These are phyloP conservation scores for Daucus carota DNA, from an alignment of 129 eudicot species.

Conservation along the genomic window DNA sequence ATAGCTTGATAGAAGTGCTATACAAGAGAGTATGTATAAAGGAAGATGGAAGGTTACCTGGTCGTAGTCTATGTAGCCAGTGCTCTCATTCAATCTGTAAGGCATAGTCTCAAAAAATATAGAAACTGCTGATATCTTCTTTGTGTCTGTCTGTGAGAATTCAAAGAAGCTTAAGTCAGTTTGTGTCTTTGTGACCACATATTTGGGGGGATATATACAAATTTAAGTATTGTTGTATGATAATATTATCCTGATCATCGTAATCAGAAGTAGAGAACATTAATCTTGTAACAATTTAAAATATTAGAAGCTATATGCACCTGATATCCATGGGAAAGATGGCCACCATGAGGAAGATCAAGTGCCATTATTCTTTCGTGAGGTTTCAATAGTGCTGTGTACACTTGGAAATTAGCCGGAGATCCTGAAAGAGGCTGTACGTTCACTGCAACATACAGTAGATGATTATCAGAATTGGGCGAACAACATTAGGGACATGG, in stretches of 20 bases:
- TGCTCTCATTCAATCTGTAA: conserved; percentile 93
- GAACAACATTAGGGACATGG: not conserved
- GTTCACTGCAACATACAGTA: conserved; percentile 65
- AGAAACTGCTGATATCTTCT: conserved; percentile 94
- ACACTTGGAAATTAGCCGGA: conserved; percentile 87
- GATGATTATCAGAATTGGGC: not conserved
- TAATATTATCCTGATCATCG: not conserved
- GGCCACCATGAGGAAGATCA: conserved; percentile 99
- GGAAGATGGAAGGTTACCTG: conserved; percentile 46
- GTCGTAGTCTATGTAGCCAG: conserved; percentile 88
- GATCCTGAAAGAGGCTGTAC: conserved; percentile 99
- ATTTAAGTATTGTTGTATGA: not conserved
- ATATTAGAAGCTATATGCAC: conserved; percentile 23
- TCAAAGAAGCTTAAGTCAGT: conserved; percentile 1
- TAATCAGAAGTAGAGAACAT: not conserved
- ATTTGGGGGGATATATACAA: too few species aligned
- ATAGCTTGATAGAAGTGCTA: not conserved
- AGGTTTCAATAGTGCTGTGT: conserved; percentile 86
- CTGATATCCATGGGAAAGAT: conserved; percentile 97
- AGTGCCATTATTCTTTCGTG: conserved; percentile 99
- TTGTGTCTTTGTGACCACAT: too few species aligned
- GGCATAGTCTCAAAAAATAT: conserved; percentile 99
- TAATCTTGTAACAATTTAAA: not conserved
- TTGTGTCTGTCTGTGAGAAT: conserved; percentile 78
- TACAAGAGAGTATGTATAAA: not conserved